Base-by-base conservation (phyloP, 1,284 basidiomycete species). In the Ganoderma lingzhi region DNA sequence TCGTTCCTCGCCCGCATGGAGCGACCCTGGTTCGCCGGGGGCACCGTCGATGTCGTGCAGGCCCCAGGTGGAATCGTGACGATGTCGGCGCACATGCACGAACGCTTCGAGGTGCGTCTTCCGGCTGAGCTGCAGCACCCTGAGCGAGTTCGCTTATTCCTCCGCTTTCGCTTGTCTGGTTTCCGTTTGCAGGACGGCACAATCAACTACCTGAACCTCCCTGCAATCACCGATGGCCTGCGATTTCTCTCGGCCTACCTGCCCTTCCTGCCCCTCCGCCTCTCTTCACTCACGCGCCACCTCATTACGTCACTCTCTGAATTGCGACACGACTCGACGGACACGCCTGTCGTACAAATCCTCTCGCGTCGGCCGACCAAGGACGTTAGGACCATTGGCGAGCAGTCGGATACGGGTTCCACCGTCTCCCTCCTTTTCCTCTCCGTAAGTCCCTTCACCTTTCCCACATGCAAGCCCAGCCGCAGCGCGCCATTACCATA, bases 21-120 rank as follows among this genome's bases (percentile, higher is more conserved):
- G 71, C 85, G 92, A 2, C 92, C 93, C 0, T 96, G 94, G 93
- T 96, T 96, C 76, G 88, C 94, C 1, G 94, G 94, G 19, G 94
- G 94, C 0, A 93, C 89, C 0, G 92, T 96, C 30, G 88, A 93
- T 69, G 85, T 94, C 23, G 93, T 95, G 0, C 93, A 95, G 75
- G 93, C 93, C 9, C 92, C 93, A 8, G 91, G 93, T 1, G 83
- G 78, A 28, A 83, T 92, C 30, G 84, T 92, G 2, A 93, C 91
- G 19, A 84, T 88, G 71, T 82, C 88, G 2, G 77, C 81, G n/a
- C 83, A 87, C 65, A 80, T 86, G 44, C 86, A 92, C 70, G 93
- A 93, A 76, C 90, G 88, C 68, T 94, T 94, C 65, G 93, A 94
- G 87, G 93, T 93, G 70, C 63, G 83, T 73, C 19, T 35, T 51